phyloP scores from a whole-genome alignment of 495 filamentous ascomycete species.

The Extremus antarcticus region DNA sequence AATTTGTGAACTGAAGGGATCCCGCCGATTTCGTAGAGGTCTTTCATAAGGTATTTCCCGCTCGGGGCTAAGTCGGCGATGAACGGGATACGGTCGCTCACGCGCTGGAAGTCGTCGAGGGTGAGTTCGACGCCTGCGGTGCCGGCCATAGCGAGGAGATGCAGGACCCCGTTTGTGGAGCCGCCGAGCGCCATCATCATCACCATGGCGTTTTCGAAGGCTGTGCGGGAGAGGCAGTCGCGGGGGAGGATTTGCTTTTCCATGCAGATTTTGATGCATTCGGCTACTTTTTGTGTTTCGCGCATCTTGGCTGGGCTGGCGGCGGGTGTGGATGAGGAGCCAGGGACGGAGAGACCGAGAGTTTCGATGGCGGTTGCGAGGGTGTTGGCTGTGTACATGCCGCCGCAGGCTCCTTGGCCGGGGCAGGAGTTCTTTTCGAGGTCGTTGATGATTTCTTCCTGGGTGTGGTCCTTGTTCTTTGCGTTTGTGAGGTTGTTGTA shows the following conservation, averaged over 20 bases:
- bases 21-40: slow-evolving; percentile 88
- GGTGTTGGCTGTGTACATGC: slow-evolving; percentile 95
- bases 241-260: slow-evolving; percentile 77
- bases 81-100: slow-evolving; percentile 82
- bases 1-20: slow-evolving; percentile 87
- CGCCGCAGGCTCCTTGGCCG: slow-evolving; percentile 87
- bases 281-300: slow-evolving; percentile 78
- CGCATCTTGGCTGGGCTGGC: slow-evolving; percentile 80
- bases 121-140: slow-evolving; percentile 76
- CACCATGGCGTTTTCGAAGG: slow-evolving; percentile 88
- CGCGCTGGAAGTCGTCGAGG: slow-evolving; percentile 78
- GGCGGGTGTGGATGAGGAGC: slow-evolving; percentile 83
- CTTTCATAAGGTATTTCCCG: slow-evolving; percentile 85
- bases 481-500: slow-evolving; percentile 58
- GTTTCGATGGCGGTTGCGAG: slow-evolving; percentile 95
- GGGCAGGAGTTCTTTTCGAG: slow-evolving; percentile 80
- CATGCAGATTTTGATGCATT: slow-evolving; percentile 77
- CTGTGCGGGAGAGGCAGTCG: slow-evolving; percentile 70
- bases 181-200: slow-evolving; percentile 89
- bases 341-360: slow-evolving; percentile 84
- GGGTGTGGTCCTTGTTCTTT: slow-evolving; percentile 47
- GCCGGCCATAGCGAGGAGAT: slow-evolving; percentile 90
- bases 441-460: slow-evolving; percentile 76
- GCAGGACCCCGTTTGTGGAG: slow-evolving; percentile 84
- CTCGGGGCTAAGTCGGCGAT: slow-evolving; percentile 86